phyloP scores from a whole-genome alignment of 78 protist species.

The Acrasis kona region DNA sequence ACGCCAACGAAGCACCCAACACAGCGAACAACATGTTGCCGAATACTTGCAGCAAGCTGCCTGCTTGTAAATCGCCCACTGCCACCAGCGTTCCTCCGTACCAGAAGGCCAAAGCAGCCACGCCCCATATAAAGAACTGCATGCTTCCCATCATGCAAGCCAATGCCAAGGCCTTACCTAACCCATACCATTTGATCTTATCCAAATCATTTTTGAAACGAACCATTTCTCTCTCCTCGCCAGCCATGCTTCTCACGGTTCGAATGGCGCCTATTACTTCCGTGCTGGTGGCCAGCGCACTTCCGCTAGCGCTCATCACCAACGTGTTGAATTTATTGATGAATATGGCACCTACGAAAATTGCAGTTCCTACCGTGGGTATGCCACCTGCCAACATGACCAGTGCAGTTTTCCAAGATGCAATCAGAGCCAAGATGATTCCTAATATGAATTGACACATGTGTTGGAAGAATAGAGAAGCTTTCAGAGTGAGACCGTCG shows the following conservation, averaged over 20 bases:
- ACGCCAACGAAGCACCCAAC: not conserved
- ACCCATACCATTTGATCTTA: not conserved
- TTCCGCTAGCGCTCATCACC: constrained; percentile 54
- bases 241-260: constrained; percentile 55
- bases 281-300: too few relatives aligned
- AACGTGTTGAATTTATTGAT: constrained; percentile 74
- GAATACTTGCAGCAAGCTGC: too few relatives aligned
- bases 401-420: not conserved
- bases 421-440: not conserved
- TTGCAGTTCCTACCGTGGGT: constrained; percentile 33
- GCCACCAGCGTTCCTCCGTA: not conserved
- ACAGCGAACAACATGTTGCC: not conserved
- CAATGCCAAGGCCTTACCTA: not conserved
- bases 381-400: constrained; percentile 24
- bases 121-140: constrained; percentile 12
- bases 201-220: not conserved
- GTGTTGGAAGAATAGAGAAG: not conserved
- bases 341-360: constrained; percentile 34
- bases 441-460: not conserved
- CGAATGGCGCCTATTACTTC: not conserved
- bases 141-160: not conserved
- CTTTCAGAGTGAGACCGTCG: not conserved
- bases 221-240: not conserved
- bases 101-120: not conserved
- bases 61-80: not conserved